Evolutionary conservation across 257 asterid species (phyloP), one percentile per base, ranked within the genome.

Genomic region (Jacaranda mimosifolia): DNA sequence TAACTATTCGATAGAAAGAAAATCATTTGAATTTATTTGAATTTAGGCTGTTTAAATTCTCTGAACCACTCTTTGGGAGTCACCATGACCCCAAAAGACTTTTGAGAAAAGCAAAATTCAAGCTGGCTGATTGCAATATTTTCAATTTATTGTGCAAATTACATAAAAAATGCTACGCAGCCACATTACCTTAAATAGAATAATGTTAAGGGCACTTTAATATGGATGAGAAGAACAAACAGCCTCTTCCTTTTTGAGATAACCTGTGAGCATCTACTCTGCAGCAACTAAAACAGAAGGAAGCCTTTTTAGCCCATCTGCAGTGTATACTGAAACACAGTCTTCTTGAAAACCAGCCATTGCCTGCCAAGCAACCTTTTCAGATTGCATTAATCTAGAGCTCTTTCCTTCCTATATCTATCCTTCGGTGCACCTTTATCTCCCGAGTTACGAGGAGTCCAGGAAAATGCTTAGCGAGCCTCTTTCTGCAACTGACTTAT

Each of bases 241-340:
- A 83, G 86, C 92, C 79, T 87, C 97, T 83, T 95, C 99, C 93
- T 95, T 95, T 75, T 69, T 62, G 7, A 81, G 79, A 87, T 90
- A 93, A 72, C 98, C 97, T 55, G 97, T 89, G 63, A 95, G 97
- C 99, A 95, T 95, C 99, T 98, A 95, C 88, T 93, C 98, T 72
- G 97, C 92, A 68, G 99, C 88, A 77, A 95, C 85, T 2, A 97
- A 87, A 80, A 81, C 96, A 63, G 97, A 81, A 84, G 98, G 94
- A 80, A 90, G 87, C 85, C 97, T 87, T 83, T 95, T 97, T 87
- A 91, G 99, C 81, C 99, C 98, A 81, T 95, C 99, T 63, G 89
- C 83, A 64, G 86, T 74, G 78, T 79, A 91, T 52, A 85, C 87
- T 56, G 99, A 80, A 72, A 82, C 90, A 81, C 92, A 96, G 77